A percentile compares a stretch with the other conserved stretches of the same genome.
These are phyloP conservation scores for Eucalyptus melliodora DNA, from an alignment of 345 rosid genomes.

Conservation along the genomic window DNA sequence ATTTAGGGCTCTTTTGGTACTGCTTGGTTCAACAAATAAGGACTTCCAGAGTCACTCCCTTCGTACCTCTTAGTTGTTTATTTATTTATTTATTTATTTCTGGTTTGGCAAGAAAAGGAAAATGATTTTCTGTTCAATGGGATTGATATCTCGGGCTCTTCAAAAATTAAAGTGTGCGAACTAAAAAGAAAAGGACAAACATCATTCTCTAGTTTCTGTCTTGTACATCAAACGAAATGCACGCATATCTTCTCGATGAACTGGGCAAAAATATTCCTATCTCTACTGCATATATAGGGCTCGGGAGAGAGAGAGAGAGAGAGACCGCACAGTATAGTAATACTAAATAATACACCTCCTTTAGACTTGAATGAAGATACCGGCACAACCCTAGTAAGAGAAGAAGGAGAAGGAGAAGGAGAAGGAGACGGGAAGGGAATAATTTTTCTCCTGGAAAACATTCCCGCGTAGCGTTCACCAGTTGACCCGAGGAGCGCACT, in stretches of 20 bases:
- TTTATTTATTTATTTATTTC: not conserved
- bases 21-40: not conserved
- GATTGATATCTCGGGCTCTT: not conserved
- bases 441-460: not conserved
- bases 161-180: not conserved
- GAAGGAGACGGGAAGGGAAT: not conserved
- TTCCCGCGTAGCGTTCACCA: not conserved
- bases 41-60: not conserved
- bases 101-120: not conserved
- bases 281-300: not conserved
- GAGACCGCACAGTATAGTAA: not conserved
- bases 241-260: not conserved
- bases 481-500: not conserved
- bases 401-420: not conserved
- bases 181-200: not conserved
- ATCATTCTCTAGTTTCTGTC: not conserved
- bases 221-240: not conserved
- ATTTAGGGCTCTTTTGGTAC: not conserved
- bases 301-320: not conserved
- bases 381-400: not conserved
- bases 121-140: not conserved
- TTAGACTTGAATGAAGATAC: not conserved
- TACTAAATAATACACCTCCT: not conserved
- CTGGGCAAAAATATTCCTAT: not conserved
- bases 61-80: not conserved